Percentiles rank a stretch among this genome's conserved stretches.
These are phyloP conservation scores for Amborella trichopoda DNA, from an alignment of 164 flowering plant genomes.

Conservation along the genomic window DNA sequence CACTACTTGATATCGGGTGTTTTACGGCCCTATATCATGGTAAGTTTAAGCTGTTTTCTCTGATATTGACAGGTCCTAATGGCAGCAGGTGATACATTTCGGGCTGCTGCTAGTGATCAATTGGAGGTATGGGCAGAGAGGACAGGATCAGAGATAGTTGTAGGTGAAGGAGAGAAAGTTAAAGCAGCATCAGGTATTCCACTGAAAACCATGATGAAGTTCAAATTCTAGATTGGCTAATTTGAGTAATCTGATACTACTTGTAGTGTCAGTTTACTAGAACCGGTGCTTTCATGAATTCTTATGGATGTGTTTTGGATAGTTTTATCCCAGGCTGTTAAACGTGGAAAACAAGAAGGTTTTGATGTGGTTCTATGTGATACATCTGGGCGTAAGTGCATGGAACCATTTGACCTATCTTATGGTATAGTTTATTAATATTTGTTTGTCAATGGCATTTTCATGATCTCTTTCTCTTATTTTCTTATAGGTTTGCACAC, in stretches of 20 bases:
- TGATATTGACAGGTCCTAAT: constrained; percentile 43
- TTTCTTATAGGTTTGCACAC: constrained; percentile 76
- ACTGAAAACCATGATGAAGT: background rate
- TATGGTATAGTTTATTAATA: background rate
- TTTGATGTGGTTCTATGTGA: constrained; percentile 84
- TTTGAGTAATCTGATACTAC: background rate
- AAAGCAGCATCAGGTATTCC: constrained; percentile 84
- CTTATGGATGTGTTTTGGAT: constrained; percentile 41
- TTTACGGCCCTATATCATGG: too few species aligned
- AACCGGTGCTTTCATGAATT: too few species aligned
- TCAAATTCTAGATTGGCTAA: background rate
- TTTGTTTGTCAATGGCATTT: constrained; percentile 3
- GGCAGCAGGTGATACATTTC: constrained; percentile 98
- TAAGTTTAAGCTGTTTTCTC: too few species aligned
- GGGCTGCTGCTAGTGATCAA: constrained; percentile 99
- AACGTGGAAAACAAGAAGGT: constrained; percentile 73
- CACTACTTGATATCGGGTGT: too few species aligned
- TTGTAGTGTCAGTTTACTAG: too few species aligned
- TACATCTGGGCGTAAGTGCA: constrained; percentile 91
- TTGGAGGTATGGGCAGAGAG: constrained; percentile 96
- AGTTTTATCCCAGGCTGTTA: constrained; percentile 97
- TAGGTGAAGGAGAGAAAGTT: constrained; percentile 61
- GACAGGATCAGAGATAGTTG: constrained; percentile 83
- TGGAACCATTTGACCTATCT: background rate
- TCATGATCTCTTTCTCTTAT: constrained; percentile 1